These are phyloP conservation scores for Coleophoma eucalyptorum DNA, from an alignment of 2,329 filamentous ascomycete genomes.

Conservation along the genomic window DNA sequence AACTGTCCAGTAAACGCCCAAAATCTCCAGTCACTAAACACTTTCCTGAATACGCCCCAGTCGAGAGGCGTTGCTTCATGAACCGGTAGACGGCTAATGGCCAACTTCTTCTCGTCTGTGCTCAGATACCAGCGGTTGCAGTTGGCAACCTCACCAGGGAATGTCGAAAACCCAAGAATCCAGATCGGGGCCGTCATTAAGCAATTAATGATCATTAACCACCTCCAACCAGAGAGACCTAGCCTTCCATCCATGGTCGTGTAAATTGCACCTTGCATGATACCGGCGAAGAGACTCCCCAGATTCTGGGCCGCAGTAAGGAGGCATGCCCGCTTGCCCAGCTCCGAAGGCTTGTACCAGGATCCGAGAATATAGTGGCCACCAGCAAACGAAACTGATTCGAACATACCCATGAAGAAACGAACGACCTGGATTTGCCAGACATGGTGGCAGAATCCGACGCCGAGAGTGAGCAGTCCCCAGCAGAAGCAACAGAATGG, in stretches of 20 bases:
- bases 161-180: no score
- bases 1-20: no score
- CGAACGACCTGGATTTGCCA: constrained; percentile 34
- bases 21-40: no score
- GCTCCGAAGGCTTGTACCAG: constrained; percentile 36
- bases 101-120: no score
- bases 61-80: no score
- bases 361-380: constrained; percentile 34
- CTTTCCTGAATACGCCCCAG: no score
- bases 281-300: constrained; percentile 38
- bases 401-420: constrained; percentile 34
- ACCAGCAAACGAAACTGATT: constrained; percentile 4
- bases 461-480: constrained; percentile 4
- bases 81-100: no score
- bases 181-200: no score
- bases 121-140: no score
- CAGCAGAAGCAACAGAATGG: constrained; percentile 2
- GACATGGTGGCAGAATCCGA: constrained; percentile 16
- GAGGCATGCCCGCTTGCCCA: constrained; percentile 49
- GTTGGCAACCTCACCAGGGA: no score
- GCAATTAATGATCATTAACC: no score
- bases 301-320: constrained; percentile 49
- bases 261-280: constrained; percentile 34
- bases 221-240: no score
- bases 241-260: constrained; percentile 13